Percentiles rank a stretch among this genome's conserved stretches.
Evolutionary conservation across 2,329 filamentous ascomycete genomes (phyloP).

Genomic region (Fusarium odoratissimum): DNA sequence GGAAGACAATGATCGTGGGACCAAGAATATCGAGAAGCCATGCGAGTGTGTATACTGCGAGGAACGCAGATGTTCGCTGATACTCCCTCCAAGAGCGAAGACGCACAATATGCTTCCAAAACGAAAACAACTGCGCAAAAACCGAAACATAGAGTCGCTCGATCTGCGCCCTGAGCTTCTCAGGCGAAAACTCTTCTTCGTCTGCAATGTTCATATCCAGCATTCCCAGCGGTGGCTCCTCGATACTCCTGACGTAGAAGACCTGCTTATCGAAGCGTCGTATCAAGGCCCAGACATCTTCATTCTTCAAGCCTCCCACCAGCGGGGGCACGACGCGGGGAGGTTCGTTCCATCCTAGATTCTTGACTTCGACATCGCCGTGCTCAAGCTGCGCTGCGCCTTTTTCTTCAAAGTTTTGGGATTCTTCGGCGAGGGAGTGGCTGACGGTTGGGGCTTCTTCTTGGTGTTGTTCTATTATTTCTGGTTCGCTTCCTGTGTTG

Average conservation of each 20-base stretch:
- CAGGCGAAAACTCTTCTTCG: slow-evolving; percentile 85
- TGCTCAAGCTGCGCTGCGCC: slow-evolving; percentile 60
- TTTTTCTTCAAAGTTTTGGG: slow-evolving; percentile 50
- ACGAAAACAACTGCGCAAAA: slow-evolving; percentile 71
- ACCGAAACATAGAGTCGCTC: slow-evolving; percentile 88
- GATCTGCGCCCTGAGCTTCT: slow-evolving; percentile 81
- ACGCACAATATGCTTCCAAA: slow-evolving; percentile 79
- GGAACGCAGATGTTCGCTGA: slow-evolving; percentile 73
- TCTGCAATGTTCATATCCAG: slow-evolving; percentile 85
- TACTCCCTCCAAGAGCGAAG: slow-evolving; percentile 84
- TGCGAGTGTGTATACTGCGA: slow-evolving; percentile 66
- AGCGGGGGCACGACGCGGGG: slow-evolving; percentile 69
- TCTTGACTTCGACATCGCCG: slow-evolving; percentile 66
- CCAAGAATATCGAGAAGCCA: slow-evolving; percentile 80
- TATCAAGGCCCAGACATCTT: slow-evolving; percentile 78
- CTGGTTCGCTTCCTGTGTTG: slow-evolving; percentile 43
- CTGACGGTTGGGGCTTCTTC: slow-evolving; percentile 51
- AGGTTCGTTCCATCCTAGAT: slow-evolving; percentile 77
- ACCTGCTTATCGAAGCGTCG: slow-evolving; percentile 80
- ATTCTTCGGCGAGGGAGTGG: slow-evolving; percentile 52
- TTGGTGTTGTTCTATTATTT: slow-evolving; percentile 44
- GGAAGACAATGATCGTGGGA: slow-evolving; percentile 67
- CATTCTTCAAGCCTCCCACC: slow-evolving; percentile 75
- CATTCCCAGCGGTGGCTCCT: slow-evolving; percentile 64
- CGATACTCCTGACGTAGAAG: slow-evolving; percentile 75